Percentiles rank a stretch among this genome's conserved stretches.
Evolutionary conservation across 805 yeast genomes (phyloP).

Genomic region (Suhomyces sp.): DNA sequence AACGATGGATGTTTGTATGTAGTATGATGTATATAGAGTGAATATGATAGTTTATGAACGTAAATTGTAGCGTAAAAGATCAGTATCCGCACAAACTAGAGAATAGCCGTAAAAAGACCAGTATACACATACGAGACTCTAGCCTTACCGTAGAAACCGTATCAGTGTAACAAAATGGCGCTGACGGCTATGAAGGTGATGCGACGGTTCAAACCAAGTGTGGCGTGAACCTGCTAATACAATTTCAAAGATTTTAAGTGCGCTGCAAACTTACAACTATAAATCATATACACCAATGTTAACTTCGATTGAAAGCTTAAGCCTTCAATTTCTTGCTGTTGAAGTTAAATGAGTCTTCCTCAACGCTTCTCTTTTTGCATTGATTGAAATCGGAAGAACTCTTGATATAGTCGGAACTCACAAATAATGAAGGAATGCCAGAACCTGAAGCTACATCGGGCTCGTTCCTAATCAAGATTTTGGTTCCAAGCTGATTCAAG

Average conservation of each 20-base stretch:
- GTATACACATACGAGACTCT: not conserved
- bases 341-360: not conserved
- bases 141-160: not conserved
- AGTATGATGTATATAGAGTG: constrained; percentile 6
- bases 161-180: not conserved
- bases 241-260: not conserved
- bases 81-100: not conserved
- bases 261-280: not conserved
- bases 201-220: not conserved
- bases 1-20: constrained; percentile 70
- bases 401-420: not conserved
- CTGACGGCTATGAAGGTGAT: too few relatives aligned
- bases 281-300: not conserved
- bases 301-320: not conserved
- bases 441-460: constrained; percentile 7
- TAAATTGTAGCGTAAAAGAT: not conserved
- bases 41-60: not conserved
- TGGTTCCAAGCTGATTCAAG: constrained; percentile 27
- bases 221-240: not conserved
- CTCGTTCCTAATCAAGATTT: constrained; percentile 20
- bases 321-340: constrained; percentile 2
- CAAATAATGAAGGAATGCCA: not conserved
- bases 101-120: not conserved
- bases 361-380: constrained; percentile 9
- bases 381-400: not conserved